Conservation (phyloP, 2,329 filamentous ascomycete species). For the Fusarium chuoi region DNA sequence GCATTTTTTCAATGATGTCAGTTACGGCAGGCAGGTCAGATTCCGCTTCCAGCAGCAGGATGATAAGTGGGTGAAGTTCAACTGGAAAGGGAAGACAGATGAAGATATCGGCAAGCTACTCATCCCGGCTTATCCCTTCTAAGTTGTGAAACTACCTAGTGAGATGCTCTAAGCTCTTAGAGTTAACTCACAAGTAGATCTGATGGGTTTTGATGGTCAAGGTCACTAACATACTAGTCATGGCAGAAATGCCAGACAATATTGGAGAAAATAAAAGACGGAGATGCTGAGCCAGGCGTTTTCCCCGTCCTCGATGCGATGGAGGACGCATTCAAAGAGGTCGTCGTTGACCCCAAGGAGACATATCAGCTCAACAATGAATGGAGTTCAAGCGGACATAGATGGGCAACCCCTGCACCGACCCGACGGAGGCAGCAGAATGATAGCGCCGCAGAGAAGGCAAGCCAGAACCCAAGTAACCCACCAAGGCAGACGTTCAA, state of each 20-base stretch:
- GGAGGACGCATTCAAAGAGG: too few relatives aligned
- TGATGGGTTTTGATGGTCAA: too few relatives aligned
- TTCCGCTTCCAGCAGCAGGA: not conserved
- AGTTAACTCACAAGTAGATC: too few relatives aligned
- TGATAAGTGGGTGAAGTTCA: too few relatives aligned
- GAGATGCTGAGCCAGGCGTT: not conserved
- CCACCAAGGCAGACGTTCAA: not conserved
- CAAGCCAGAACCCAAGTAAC: not conserved
- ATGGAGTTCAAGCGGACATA: too few relatives aligned
- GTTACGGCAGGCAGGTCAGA: not conserved
- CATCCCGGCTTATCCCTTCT: not conserved
- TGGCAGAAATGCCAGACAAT: too few relatives aligned
- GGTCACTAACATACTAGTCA: too few relatives aligned
- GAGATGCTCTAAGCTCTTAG: not conserved
- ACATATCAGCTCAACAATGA: too few relatives aligned
- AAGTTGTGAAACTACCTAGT: not conserved
- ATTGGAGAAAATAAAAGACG: too few relatives aligned
- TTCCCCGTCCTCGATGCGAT: not conserved
- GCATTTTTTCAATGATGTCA: not conserved
- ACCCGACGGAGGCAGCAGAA: not conserved
- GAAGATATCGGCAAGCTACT: not conserved
- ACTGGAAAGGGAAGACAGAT: too few relatives aligned
- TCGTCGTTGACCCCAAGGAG: too few relatives aligned
- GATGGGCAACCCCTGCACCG: too few relatives aligned
- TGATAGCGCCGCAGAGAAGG: not conserved